A percentile compares a stretch with the other conserved stretches of the same genome.
phyloP scores from a whole-genome alignment of 192 early-diverging fungal genomes.

The Mortierella antarctica region DNA sequence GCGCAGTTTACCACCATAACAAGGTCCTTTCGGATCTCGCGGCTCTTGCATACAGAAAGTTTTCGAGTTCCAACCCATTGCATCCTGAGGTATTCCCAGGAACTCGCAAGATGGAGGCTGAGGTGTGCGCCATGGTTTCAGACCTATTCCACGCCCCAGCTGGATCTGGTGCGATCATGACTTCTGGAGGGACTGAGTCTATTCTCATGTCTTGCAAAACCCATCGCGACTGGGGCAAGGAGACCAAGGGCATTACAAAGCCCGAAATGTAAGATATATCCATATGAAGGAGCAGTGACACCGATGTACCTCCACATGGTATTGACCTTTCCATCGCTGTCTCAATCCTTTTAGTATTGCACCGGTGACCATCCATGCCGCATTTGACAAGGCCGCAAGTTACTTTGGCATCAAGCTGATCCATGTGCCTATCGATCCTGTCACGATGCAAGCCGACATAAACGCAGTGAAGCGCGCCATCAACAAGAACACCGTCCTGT shows the following conservation, averaged over 20 bases:
- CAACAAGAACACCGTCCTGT: constrained; percentile 90
- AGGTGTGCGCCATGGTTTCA: constrained; percentile 92
- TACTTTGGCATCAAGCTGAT: constrained; percentile 93
- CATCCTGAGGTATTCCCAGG: constrained; percentile 97
- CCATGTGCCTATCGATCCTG: constrained; percentile 84
- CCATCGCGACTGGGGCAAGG: constrained; percentile 88
- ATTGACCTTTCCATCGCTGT: not conserved
- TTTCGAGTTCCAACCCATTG: constrained; percentile 87
- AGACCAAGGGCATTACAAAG: constrained; percentile 80
- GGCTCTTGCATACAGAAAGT: constrained; percentile 85
- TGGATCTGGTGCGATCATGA: constrained; percentile 86
- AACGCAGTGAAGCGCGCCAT: constrained; percentile 82
- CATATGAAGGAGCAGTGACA: not conserved
- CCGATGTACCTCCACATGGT: too few species aligned
- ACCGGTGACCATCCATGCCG: constrained; percentile 94
- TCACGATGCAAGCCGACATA: constrained; percentile 81
- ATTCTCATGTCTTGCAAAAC: constrained; percentile 96
- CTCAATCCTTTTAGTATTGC: constrained; percentile 70
- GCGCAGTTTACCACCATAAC: constrained; percentile 94
- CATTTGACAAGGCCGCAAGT: constrained; percentile 93
- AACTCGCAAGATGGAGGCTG: constrained; percentile 94
- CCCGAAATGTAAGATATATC: constrained; percentile 87
- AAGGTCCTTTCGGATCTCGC: constrained; percentile 79
- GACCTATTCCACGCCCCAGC: constrained; percentile 83
- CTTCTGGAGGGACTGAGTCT: constrained; percentile 94